Evolutionary conservation across 176 grass and related monocot genomes (phyloP).

Genomic region (Phoenix roebelenii): DNA sequence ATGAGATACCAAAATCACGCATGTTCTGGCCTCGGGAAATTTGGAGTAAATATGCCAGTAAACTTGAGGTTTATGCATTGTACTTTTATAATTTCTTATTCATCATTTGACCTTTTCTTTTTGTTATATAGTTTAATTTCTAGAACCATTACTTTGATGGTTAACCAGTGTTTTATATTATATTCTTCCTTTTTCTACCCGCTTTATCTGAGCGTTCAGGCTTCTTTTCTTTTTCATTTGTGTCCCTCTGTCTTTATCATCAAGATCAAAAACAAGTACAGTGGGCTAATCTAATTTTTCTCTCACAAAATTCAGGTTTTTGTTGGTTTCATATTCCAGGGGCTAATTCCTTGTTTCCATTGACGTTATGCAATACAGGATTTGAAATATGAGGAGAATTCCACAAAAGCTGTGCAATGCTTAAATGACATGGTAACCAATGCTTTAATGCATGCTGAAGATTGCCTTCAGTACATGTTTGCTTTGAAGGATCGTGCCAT

Average conservation of each 20-base stretch:
- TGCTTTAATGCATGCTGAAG: constrained; percentile 71
- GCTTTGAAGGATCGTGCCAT: constrained; percentile 58
- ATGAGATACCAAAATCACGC: constrained; percentile 83
- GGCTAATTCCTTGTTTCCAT: background rate
- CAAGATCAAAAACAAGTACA: no score
- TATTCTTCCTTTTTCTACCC: no score
- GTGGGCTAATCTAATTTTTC: no score
- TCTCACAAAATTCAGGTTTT: no score
- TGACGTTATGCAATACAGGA: constrained; percentile 37
- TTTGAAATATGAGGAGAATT: constrained; percentile 79
- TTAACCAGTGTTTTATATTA: no score
- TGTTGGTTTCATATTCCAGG: no score
- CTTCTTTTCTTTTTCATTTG: no score
- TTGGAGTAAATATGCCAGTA: constrained; percentile 90
- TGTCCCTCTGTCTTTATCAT: no score
- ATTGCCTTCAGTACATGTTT: constrained; percentile 80
- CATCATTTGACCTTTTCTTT: background rate
- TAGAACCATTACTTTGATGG: no score
- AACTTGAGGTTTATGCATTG: constrained; percentile 63
- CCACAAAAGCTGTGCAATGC: constrained; percentile 69
- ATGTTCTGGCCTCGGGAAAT: constrained; percentile 99
- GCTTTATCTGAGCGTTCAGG: no score
- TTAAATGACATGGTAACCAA: constrained; percentile 94
- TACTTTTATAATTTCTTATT: background rate
- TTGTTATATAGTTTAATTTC: no score